These are phyloP conservation scores for Microbotryum scabiosae DNA, from an alignment of 1,284 basidiomycete species.

Conservation along the genomic window DNA sequence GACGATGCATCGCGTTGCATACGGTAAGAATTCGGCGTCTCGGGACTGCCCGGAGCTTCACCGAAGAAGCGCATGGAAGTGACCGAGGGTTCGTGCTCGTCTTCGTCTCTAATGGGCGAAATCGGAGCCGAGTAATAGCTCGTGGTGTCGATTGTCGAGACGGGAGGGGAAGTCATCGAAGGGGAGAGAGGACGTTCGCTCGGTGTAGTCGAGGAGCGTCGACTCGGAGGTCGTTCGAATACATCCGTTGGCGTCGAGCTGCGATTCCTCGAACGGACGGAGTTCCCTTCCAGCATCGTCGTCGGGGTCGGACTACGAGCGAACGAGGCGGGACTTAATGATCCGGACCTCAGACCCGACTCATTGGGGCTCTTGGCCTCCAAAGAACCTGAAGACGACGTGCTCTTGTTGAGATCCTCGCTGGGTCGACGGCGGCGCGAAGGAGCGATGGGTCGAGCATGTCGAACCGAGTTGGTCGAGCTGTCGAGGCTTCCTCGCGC, in stretches of 20 bases:
- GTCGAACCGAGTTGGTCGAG: slow-evolving; percentile 17
- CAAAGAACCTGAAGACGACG: too few relatives aligned
- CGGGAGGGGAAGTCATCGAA: slow-evolving; percentile 2
- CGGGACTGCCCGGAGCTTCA: too few relatives aligned
- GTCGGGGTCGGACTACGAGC: slow-evolving; percentile 21
- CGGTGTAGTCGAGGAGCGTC: too few relatives aligned
- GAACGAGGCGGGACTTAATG: neutral
- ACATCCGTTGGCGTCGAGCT: too few relatives aligned
- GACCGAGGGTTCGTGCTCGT: too few relatives aligned
- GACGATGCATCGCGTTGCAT: too few relatives aligned
- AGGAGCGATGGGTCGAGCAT: slow-evolving; percentile 20
- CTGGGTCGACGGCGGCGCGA: slow-evolving; percentile 15
- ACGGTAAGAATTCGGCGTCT: too few relatives aligned
- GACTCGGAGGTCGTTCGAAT: too few relatives aligned
- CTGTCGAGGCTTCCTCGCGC: slow-evolving; percentile 16
- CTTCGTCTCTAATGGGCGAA: slow-evolving; percentile 13
- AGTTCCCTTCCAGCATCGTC: slow-evolving; percentile 3
- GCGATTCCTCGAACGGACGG: too few relatives aligned
- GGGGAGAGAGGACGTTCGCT: neutral
- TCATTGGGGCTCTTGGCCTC: neutral
- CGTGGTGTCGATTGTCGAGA: slow-evolving; percentile 20
- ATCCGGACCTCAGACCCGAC: neutral
- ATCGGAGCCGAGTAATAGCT: slow-evolving; percentile 21
- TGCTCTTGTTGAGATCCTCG: slow-evolving; percentile 4
- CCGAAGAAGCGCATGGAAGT: too few relatives aligned